These are phyloP conservation scores for Euclidium syriacum DNA, from an alignment of 345 rosid genomes.

Conservation along the genomic window DNA sequence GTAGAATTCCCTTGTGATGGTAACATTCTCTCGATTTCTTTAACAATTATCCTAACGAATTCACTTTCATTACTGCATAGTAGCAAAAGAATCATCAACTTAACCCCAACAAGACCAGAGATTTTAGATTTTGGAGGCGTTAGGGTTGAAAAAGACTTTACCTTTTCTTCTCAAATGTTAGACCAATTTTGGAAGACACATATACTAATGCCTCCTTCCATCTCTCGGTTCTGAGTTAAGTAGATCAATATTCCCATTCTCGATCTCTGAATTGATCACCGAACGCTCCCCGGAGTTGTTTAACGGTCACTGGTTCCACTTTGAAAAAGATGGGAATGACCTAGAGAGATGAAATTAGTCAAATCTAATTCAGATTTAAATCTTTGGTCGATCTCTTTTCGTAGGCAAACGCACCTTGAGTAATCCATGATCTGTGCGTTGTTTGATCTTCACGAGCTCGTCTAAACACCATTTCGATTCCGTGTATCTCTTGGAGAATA, in stretches of 20 bases:
- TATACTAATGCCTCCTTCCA: not conserved
- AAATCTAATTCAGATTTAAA: too few species aligned
- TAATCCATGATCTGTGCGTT: not conserved
- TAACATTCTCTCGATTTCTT: not conserved
- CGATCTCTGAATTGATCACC: not conserved
- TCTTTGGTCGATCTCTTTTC: too few species aligned
- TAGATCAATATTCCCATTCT: too few species aligned
- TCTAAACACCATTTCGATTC: slow-evolving; percentile 11
- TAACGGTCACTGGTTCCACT: not conserved
- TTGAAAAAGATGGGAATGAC: not conserved
- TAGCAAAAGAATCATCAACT: not conserved
- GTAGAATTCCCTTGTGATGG: not conserved
- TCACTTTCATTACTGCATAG: not conserved
- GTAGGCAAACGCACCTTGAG: not conserved
- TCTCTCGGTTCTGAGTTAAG: not conserved
- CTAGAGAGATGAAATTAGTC: not conserved
- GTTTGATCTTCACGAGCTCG: not conserved
- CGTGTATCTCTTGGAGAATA: not conserved
- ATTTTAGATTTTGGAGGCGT: too few species aligned
- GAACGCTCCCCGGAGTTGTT: not conserved
- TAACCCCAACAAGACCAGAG: too few species aligned
- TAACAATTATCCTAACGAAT: not conserved
- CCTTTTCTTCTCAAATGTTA: not conserved
- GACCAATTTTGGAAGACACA: not conserved
- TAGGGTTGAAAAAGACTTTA: not conserved